Evolutionary conservation across 345 rosid genomes (phyloP), one percentile per base, ranked within the genome.

Genomic region (Salix purpurea): DNA sequence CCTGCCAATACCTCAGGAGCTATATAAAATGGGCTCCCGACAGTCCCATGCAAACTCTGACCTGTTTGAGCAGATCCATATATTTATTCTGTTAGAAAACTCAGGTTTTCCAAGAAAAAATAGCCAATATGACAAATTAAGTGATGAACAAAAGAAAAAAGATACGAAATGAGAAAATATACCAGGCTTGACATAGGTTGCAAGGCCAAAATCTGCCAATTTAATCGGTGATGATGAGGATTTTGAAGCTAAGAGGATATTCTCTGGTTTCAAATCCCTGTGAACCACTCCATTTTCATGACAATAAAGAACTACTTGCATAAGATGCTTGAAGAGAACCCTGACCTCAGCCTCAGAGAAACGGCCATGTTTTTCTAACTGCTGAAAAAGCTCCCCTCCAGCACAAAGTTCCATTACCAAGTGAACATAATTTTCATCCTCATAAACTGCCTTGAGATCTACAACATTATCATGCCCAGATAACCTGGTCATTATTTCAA

Each of bases 361-460:
- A 74, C 86, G 85, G 0, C 89, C 91, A 69, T 85, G 84, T 86
- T 84, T 87, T 85, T 87, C 90, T 61, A 90, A 68, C 75, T 75
- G 84, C 72, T 87, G 87, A 69, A 88, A 90, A 67, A 88, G 90
- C 84, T 90, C 94, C 61, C 94, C 90, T 61, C 94, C 94, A 23
- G 91, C 90, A 78, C 94, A 90, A 74, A 90, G 89, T 82, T 90
- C 90, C 94, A 88, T 90, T 72, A 90, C 89, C 87, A 90, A 74
- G 75, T 90, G 94, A 46, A 90, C 87, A 67, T 71, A 81, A 52
- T 86, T 84, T 67, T 87, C 88, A 71, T 90, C 94, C 87, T 90
- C 94, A 62, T 88, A 87, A 62, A 90, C 94, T 28, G 87, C 94
- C 83, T 88, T 90, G 75, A 90, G 87, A 81, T 86, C 88, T 65